Base-by-base conservation (phyloP, 345 rosid genomes). In the Clausena lansium region DNA sequence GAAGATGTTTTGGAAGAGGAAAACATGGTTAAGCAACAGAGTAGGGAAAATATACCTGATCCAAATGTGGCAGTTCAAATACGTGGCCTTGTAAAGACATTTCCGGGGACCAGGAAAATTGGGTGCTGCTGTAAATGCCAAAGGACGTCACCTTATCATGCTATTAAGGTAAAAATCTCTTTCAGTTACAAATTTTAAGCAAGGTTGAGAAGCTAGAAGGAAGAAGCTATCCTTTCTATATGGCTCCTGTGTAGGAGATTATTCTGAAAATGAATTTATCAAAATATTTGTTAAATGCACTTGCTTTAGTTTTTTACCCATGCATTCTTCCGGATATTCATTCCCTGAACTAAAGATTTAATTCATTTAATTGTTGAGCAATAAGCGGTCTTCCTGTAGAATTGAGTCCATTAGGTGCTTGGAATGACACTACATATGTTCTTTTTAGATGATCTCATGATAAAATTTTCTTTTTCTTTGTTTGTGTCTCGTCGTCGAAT, bases 1-100 rank as follows among this genome's bases (percentile, higher is more conserved):
- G 92, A 87, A 81, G 99, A 95, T 83, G 97, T 93, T 78, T 92
- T 88, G 70, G 92, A 87, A 81, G 98, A 93, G 86, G 97, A 95
- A 83, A 90, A 77, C 63, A 57, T 80, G 57, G 94, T 95, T 35
- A 91, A 90, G 77, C 78, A 82, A 57, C 94, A 86, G 73, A 66
- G 80, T 80, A 78, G 38, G 70, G 96, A 89, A 47, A 93, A 83
- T 30, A 13, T 35, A 47, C 83, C 83, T 76, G 90, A 92, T 82
- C 81, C 87, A 15, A 83, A 87, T 84, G 78, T 91, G 81, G 96
- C 97, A 11, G 99, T 95, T 76, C 97, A 93, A 83, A 90, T 91
- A 71, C 85, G 87, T 73, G 97, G 98, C 65, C 92, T 92, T 75
- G 86, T 78, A 74, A 95, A 95, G 85, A 89, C 92, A 39, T 93